phyloP scores from a whole-genome alignment of 768 basidiomycete genomes.

The Kwoniella botswanensis region DNA sequence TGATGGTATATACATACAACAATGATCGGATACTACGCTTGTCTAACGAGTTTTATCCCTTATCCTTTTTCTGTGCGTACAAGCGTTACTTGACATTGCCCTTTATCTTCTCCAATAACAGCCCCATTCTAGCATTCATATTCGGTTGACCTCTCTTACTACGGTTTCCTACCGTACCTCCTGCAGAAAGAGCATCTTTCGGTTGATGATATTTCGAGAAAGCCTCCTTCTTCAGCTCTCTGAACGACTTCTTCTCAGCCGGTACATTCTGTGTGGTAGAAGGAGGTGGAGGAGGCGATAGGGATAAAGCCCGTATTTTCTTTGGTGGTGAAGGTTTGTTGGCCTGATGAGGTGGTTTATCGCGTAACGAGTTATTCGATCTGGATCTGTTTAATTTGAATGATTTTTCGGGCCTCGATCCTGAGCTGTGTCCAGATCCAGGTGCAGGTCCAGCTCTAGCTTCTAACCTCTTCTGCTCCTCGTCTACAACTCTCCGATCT shows the following conservation, averaged over 20 bases:
- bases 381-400: not conserved
- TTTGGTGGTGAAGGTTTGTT: conserved; percentile 11
- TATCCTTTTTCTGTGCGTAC: not conserved
- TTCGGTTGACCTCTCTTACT: conserved; percentile 63
- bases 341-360: conserved; percentile 12
- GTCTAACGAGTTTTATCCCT: not conserved
- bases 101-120: conserved; percentile 83
- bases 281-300: conserved; percentile 19
- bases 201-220: conserved; percentile 45
- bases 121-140: conserved; percentile 87
- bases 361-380: not conserved
- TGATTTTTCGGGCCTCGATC: not conserved
- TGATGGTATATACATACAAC: conserved; percentile 2
- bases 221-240: conserved; percentile 49
- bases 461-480: conserved; percentile 8
- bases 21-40: not conserved
- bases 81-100: conserved; percentile 31
- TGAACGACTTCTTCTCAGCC: conserved; percentile 22
- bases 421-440: conserved; percentile 13
- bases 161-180: conserved; percentile 21
- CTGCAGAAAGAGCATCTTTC: not conserved
- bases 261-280: conserved; percentile 22
- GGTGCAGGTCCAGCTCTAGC: conserved; percentile 21
- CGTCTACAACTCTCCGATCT: conserved; percentile 22
- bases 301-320: conserved; percentile 37